A percentile compares a stretch with the other conserved stretches of the same genome.
phyloP scores from a whole-genome alignment of 2,329 filamentous ascomycete species.

The Clonostachys chloroleuca region DNA sequence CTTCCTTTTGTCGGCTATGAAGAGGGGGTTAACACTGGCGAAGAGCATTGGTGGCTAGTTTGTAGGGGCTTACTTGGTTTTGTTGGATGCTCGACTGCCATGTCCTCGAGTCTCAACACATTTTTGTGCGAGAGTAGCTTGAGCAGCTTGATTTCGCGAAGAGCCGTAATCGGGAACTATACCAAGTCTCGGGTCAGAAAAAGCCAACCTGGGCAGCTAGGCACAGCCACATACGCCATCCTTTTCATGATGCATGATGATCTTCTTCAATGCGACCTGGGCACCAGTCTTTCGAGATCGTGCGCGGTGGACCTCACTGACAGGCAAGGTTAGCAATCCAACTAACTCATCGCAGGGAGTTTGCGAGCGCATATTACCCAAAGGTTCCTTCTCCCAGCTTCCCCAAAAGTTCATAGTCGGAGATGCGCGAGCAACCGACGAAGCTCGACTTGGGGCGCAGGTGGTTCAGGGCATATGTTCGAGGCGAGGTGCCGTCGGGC shows the following conservation, averaged over 20 bases:
- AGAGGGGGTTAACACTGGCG: neutral
- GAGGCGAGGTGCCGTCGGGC: constrained; percentile 42
- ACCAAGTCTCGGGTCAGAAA: constrained; percentile 7
- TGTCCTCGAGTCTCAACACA: constrained; percentile 83
- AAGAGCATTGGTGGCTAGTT: neutral
- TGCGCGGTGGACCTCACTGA: constrained; percentile 85
- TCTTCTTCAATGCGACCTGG: constrained; percentile 91
- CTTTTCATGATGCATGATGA: constrained; percentile 98
- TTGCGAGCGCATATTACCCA: constrained; percentile 47
- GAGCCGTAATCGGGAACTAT: constrained; percentile 92
- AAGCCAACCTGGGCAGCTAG: neutral
- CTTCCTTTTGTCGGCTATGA: constrained; percentile 68
- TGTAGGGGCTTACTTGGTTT: constrained; percentile 45
- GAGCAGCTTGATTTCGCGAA: constrained; percentile 95
- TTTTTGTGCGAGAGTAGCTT: constrained; percentile 94
- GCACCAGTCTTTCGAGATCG: constrained; percentile 69
- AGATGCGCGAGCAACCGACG: constrained; percentile 77
- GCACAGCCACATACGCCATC: constrained; percentile 63
- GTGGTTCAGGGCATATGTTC: constrained; percentile 52
- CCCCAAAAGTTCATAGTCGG: constrained; percentile 72
- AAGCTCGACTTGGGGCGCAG: constrained; percentile 59
- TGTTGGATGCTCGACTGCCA: constrained; percentile 80
- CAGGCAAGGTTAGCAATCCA: neutral
- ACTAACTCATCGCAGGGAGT: neutral
- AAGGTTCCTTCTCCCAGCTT: constrained; percentile 96